Percentiles rank a stretch among this genome's conserved stretches.
Conservation (phyloP, 2,329 filamentous ascomycete species). For the Talaromyces amestolkiae region DNA sequence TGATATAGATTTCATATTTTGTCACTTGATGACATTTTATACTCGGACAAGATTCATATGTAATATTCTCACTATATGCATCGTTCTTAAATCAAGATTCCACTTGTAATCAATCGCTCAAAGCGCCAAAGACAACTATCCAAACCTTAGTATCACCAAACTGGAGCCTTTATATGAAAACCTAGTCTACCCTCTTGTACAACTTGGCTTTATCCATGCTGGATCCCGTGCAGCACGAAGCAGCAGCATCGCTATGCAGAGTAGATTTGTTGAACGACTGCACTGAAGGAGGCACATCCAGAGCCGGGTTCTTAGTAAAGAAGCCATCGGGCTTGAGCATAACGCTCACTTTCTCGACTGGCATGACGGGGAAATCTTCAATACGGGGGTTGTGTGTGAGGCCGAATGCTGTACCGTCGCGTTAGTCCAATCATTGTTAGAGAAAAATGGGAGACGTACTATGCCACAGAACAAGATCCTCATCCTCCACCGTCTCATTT, state of each 20-base stretch:
- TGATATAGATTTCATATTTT: conserved; percentile 3
- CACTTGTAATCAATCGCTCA: neutral
- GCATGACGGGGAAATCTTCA: conserved; percentile 70
- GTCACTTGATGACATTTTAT: neutral
- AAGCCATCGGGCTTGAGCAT: conserved; percentile 52
- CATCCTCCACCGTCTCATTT: conserved; percentile 35
- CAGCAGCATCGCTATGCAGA: conserved; percentile 29
- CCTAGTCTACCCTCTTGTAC: conserved; percentile 30
- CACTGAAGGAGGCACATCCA: conserved; percentile 46
- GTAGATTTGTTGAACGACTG: conserved; percentile 45
- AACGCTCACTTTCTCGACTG: conserved; percentile 54
- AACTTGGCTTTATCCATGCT: conserved; percentile 31
- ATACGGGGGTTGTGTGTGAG: conserved; percentile 64
- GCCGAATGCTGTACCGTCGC: conserved; percentile 41
- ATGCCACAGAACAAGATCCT: conserved; percentile 47
- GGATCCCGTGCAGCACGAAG: conserved; percentile 23
- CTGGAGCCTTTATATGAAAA: neutral
- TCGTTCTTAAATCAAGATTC: neutral
- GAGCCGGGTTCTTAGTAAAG: conserved; percentile 52
- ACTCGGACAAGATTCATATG: neutral
- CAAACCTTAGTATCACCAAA: neutral
- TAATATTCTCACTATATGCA: neutral
- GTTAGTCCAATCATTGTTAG: conserved; percentile 24
- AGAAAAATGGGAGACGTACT: conserved; percentile 33
- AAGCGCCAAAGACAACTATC: neutral